Percentiles rank a stretch among this genome's conserved stretches.
phyloP scores from a whole-genome alignment of 352 stramenopile genomes.

The Phytopythium delawarense region DNA sequence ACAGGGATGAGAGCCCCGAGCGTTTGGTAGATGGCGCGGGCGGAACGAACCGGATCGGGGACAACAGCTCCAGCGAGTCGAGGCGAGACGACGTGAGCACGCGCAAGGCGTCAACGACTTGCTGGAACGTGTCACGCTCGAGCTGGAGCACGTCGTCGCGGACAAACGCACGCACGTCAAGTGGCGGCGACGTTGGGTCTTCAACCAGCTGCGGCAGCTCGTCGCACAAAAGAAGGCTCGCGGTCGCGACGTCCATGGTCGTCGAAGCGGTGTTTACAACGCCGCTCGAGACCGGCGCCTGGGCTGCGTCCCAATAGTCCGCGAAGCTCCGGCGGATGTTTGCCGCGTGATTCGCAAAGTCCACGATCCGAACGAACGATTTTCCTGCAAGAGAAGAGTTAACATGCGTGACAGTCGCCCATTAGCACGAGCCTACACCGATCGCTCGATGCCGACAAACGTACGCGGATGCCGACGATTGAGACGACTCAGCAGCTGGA shows the following conservation, averaged over 20 bases:
- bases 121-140: constrained; percentile 53
- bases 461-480: constrained; percentile 57
- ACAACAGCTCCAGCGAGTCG: constrained; percentile 13
- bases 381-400: constrained; percentile 23
- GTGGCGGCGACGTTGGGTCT: constrained; percentile 2
- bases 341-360: constrained; percentile 73
- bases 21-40: neutral
- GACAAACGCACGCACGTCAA: constrained; percentile 26
- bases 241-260: constrained; percentile 28
- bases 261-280: constrained; percentile 26
- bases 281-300: constrained; percentile 11
- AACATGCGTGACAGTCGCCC: neutral
- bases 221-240: constrained; percentile 38
- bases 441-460: neutral
- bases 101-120: constrained; percentile 45
- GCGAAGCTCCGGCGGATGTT: constrained; percentile 55
- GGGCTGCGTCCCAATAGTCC: constrained; percentile 45
- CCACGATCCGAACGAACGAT: constrained; percentile 39
- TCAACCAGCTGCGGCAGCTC: constrained; percentile 27
- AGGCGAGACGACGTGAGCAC: constrained; percentile 13
- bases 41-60: constrained; percentile 29
- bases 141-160: constrained; percentile 25
- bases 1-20: neutral
- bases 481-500: constrained; percentile 81
- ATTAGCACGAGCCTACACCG: neutral